Base-by-base conservation (phyloP, 164 flowering plant species). In the Cinnamomum chago region DNA sequence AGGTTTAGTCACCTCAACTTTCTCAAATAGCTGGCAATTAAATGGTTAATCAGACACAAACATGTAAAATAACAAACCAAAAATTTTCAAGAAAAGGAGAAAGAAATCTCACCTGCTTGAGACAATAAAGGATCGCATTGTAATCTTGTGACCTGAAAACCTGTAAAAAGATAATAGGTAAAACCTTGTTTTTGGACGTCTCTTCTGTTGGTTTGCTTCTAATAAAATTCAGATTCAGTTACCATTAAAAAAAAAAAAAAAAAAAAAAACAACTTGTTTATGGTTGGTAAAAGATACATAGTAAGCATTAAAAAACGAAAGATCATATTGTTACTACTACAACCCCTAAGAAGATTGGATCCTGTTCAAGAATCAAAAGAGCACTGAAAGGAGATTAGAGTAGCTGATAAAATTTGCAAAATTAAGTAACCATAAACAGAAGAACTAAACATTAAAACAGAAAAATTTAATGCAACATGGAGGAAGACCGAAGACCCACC, bases 121-220 rank as follows among this genome's bases (percentile, higher is more conserved):
- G 93, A 73, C 98, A 95, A 79, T 86, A 95, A 5, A 88, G 79
- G 30, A 95, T 90, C 18, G 95, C 91, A 76, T 74, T 88, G 81
- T 95, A 95, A 73, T 95, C 98, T 75, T 92, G 97, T 28, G 97
- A 91, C 92, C 98, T 88, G 86, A 95, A 95, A 79, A 93, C 88
- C 97, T 92, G 72, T 68, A 40, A 68, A 60, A 75, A 64, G 50
- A 82, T 25, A n/a, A 0, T 52, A 28, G 25, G 3, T 28, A 65
- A 70, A 12, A 40, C 47, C 2, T 9, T 7, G 11, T 40, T 40
- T 40, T 5, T 7, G 2, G 47, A 40, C 10, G 11, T 9, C 47
- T 40, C 47, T 9, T 40, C 47, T 7, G 47, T 40, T 40, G 47
- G 10, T 40, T 35, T 40, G 47, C 47, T 7, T 40, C 47, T 40